Percentiles rank a stretch among this genome's conserved stretches.
phyloP scores from a whole-genome alignment of 805 yeast species.

The Myxozyma melibiosi region DNA sequence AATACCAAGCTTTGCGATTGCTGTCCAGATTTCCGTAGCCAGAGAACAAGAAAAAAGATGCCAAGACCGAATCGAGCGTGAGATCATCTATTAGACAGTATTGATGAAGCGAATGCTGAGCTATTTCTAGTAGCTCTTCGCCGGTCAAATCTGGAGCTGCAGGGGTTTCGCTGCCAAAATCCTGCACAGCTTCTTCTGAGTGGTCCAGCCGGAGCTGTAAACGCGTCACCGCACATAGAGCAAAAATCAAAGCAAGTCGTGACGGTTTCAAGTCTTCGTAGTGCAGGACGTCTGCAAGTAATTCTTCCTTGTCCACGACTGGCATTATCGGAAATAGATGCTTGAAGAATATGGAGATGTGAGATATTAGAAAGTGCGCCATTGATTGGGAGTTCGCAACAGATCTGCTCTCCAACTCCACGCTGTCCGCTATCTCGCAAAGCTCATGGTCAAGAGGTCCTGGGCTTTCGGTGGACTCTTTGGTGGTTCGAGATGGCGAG shows the following conservation, averaged over 20 bases:
- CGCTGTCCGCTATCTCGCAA: neutral
- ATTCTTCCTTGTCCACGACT: neutral
- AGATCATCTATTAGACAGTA: neutral
- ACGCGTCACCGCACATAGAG: neutral
- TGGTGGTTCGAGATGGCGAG: neutral
- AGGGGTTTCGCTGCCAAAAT: neutral
- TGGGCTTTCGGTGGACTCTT: neutral
- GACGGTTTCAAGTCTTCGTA: neutral
- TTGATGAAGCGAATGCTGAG: neutral
- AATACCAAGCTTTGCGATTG: neutral
- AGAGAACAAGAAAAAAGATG: neutral
- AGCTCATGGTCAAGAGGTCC: neutral
- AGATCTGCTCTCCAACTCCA: neutral
- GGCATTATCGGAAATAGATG: neutral
- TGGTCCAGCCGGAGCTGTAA: neutral
- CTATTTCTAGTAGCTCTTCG: neutral
- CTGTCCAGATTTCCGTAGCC: neutral
- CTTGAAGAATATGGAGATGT: neutral
- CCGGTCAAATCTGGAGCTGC: neutral
- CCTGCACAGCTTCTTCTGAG: neutral
- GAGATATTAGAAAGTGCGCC: neutral
- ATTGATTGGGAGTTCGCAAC: neutral
- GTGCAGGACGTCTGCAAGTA: neutral
- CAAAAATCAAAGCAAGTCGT: neutral
- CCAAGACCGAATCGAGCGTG: neutral